These are phyloP conservation scores for Bacterosira constricta DNA, from an alignment of 108 stramenopile genomes.

Conservation along the genomic window DNA sequence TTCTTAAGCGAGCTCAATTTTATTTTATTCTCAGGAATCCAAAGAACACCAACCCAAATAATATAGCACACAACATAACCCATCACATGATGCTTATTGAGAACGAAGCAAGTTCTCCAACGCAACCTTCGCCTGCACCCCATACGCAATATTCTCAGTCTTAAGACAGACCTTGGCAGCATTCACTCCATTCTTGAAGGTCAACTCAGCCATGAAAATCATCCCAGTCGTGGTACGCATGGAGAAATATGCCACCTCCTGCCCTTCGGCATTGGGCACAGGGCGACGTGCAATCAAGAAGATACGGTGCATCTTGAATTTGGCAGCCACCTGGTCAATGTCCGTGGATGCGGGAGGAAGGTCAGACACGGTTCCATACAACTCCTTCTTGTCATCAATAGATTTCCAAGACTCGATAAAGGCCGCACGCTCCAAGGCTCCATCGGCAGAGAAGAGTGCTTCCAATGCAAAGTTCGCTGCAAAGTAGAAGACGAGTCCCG, in stretches of 20 bases:
- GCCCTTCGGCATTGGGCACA: constrained; percentile 90
- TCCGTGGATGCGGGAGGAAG: constrained; percentile 71
- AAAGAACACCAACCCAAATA: too few species aligned
- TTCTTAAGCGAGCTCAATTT: too few species aligned
- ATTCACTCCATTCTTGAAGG: constrained; percentile 91
- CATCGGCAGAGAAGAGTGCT: constrained; percentile 76
- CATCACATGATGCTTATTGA: not conserved
- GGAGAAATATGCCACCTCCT: constrained; percentile 92
- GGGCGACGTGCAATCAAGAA: constrained; percentile 94
- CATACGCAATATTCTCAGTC: constrained; percentile 78
- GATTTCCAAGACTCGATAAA: constrained; percentile 89
- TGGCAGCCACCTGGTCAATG: constrained; percentile 80
- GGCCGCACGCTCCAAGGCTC: constrained; percentile 73
- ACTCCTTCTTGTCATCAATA: constrained; percentile 90
- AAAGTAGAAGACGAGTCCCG: constrained; percentile 91
- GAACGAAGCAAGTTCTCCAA: constrained; percentile 77
- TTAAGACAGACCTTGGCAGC: constrained; percentile 93
- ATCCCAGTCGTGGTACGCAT: constrained; percentile 78
- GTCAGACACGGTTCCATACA: constrained; percentile 74
- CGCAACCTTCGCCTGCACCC: constrained; percentile 74
- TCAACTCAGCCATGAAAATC: constrained; percentile 91
- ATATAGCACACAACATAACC: too few species aligned
- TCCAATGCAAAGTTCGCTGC: constrained; percentile 86
- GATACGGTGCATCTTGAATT: constrained; percentile 80
- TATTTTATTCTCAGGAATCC: too few species aligned